Percentiles rank a stretch among this genome's conserved stretches.
phyloP scores from a whole-genome alignment of 2,329 filamentous ascomycete species.

The Nannizziopsis barbatae region DNA sequence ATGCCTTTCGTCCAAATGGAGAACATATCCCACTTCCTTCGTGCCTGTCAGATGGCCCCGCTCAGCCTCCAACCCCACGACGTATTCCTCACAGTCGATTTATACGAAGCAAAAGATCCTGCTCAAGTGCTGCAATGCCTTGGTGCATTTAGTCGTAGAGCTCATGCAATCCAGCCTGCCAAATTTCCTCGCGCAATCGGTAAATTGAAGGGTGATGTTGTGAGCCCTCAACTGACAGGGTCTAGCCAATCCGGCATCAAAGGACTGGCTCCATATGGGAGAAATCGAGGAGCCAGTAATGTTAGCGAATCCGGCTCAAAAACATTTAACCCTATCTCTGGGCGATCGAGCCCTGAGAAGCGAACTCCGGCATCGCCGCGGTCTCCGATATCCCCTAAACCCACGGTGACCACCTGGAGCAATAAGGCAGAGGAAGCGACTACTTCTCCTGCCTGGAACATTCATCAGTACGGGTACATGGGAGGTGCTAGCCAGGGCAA shows the following conservation, averaged over 20 bases:
- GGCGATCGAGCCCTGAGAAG: conserved; percentile 52
- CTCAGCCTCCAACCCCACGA: conserved; percentile 86
- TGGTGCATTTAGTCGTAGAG: conserved; percentile 78
- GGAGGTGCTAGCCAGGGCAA: conserved; percentile 94
- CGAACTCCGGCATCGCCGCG: conserved; percentile 41
- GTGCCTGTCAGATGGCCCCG: conserved; percentile 72
- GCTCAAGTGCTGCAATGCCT: conserved; percentile 91
- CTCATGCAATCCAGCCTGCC: conserved; percentile 60
- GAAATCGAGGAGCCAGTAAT: conserved; percentile 44
- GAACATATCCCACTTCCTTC: conserved; percentile 93
- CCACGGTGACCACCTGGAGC: conserved; percentile 74
- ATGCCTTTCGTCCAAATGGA: conserved; percentile 99
- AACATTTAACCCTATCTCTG: conserved; percentile 29
- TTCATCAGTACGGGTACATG: conserved; percentile 97
- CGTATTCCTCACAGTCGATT: conserved; percentile 90
- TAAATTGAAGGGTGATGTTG: conserved; percentile 46
- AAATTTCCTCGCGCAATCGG: conserved; percentile 69
- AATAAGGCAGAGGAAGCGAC: conserved; percentile 67
- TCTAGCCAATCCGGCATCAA: conserved; percentile 41
- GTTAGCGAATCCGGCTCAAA: conserved; percentile 36
- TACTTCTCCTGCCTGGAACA: conserved; percentile 92
- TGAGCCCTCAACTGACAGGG: conserved; percentile 59
- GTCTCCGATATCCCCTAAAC: conserved; percentile 29
- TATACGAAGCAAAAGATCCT: conserved; percentile 91
- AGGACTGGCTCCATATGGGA: conserved; percentile 31